Evolutionary conservation across 2,329 filamentous ascomycete genomes (phyloP).

Genomic region (Ophiostoma fasciatum): DNA sequence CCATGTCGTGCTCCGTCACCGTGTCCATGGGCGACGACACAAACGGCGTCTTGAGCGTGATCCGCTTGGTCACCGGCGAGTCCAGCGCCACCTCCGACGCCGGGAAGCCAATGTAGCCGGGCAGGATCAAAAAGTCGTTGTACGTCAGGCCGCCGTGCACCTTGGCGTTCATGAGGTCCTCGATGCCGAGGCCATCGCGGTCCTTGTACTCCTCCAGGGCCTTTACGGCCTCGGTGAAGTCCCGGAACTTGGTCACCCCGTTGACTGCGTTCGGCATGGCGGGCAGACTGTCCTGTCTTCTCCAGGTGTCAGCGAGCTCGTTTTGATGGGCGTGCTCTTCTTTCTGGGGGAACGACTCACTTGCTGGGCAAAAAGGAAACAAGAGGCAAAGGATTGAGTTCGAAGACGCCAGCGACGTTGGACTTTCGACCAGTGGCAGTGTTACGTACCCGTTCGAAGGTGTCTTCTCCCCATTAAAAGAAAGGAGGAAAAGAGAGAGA

Average conservation of each 20-base stretch:
- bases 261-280: too few relatives aligned
- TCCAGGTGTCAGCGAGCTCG: too few relatives aligned
- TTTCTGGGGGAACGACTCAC: too few relatives aligned
- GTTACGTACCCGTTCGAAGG: slow-evolving; percentile 13
- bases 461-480: slow-evolving; percentile 17
- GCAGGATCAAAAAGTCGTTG: slow-evolving; percentile 95
- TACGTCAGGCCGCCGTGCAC: slow-evolving; percentile 90
- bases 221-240: slow-evolving; percentile 63
- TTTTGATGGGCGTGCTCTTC: too few relatives aligned
- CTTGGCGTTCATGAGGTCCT: slow-evolving; percentile 79
- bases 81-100: slow-evolving; percentile 81
- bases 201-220: slow-evolving; percentile 67
- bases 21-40: slow-evolving; percentile 99
- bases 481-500: slow-evolving; percentile 13
- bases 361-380: too few relatives aligned
- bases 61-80: slow-evolving; percentile 85
- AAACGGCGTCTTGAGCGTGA: slow-evolving; percentile 90
- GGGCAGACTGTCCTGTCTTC: too few relatives aligned
- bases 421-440: slow-evolving; percentile 14
- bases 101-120: slow-evolving; percentile 95
- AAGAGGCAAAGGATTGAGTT: slow-evolving; percentile 8
- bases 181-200: slow-evolving; percentile 74
- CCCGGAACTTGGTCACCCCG: slow-evolving; percentile 45
- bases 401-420: slow-evolving; percentile 13
- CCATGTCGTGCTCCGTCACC: slow-evolving; percentile 98